These are phyloP conservation scores for Tetracentron sinense DNA, from an alignment of 164 flowering plant genomes.

Conservation along the genomic window DNA sequence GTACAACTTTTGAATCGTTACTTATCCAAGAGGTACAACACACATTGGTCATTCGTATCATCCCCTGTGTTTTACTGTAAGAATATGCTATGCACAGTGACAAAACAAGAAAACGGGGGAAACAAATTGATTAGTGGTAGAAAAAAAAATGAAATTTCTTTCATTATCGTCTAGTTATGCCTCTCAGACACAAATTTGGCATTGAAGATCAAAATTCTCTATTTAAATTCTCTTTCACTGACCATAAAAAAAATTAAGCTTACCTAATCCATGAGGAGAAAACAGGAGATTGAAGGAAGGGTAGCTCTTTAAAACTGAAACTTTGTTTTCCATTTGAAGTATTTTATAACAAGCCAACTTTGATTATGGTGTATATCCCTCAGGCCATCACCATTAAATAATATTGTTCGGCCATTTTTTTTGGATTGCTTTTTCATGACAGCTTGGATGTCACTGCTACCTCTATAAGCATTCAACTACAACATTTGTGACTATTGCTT, in stretches of 20 bases:
- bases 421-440: constrained; percentile 59
- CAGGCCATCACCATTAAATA: constrained; percentile 50
- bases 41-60: too few relatives aligned
- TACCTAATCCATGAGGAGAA: constrained; percentile 3
- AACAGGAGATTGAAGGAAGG: not conserved
- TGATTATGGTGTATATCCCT: constrained; percentile 74
- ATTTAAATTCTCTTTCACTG: too few relatives aligned
- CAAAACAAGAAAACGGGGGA: too few relatives aligned
- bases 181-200: too few relatives aligned
- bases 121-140: too few relatives aligned
- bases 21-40: too few relatives aligned
- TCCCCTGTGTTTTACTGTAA: too few relatives aligned
- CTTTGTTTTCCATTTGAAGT: constrained; percentile 81
- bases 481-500: too few relatives aligned
- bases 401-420: constrained; percentile 75
- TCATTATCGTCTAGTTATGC: not conserved
- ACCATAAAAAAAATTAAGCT: not conserved
- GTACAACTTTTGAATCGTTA: too few relatives aligned
- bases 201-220: not conserved
- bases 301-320: constrained; percentile 78
- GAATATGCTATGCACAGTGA: too few relatives aligned
- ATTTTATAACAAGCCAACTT: constrained; percentile 57
- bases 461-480: constrained; percentile 88
- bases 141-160: too few relatives aligned
- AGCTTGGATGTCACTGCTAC: constrained; percentile 69